Evolutionary conservation across 176 grass and related monocot genomes (phyloP), one percentile per base, ranked within the genome.

Genomic region (Bonia amplexicaulis): DNA sequence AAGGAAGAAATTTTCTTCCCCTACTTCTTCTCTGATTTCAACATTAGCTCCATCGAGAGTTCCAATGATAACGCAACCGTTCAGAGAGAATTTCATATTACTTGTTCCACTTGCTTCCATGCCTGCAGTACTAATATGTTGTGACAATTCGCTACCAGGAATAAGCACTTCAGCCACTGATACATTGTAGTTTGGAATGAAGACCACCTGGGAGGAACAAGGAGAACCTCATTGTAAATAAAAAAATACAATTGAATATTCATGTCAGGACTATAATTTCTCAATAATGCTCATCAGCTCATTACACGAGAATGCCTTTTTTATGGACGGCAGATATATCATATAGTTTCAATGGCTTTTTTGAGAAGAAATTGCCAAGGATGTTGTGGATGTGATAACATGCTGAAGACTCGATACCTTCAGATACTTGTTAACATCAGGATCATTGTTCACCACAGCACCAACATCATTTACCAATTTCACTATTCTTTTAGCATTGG

Each of bases 81-180:
- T 99, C 51, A 99, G 75, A 84, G 96, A 93, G 53, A 99, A 99
- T 80, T 99, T 99, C 96, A 99, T 99, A 76, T 99, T 99, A 83
- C 96, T 99, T 25, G 96, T 96, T 69, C 96, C 96, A 79, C 96
- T 99, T 80, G 93, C 96, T 78, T 99, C 96, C 96, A 99, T 96
- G 85, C 96, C 96, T 84, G 96, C 96, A 46, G 96, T 99, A 86
- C 96, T 99, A 25, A 99, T 96, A 59, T 99, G 93, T 76, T 99
- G 96, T 62, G 93, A 96, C 55, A 99, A 53, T 71, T 99, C 96
- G 48, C 96, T 99, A 35, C 96, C 96, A 81, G 96, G 96, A 91
- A 99, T 99, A 73, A 99, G 88, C 66, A 99, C 84, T 90, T 99
- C 96, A 31, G 96, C 96, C 61, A 94, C 96, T 41, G 96, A 99